Percentiles rank a stretch among this genome's conserved stretches.
Conservation (phyloP, 768 basidiomycete species). For the Lactifluus piperatus region DNA sequence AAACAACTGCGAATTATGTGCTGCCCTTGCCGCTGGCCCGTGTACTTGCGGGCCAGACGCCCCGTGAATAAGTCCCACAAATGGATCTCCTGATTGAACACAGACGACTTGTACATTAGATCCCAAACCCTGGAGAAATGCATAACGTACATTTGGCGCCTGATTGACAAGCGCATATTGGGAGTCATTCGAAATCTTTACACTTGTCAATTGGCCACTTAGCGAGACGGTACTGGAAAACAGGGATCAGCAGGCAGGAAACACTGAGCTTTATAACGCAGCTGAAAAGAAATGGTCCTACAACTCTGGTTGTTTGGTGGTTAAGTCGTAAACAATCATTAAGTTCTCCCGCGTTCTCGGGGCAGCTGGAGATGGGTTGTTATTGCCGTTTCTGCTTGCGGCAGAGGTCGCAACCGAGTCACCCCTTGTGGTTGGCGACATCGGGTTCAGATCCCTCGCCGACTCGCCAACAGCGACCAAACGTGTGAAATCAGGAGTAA, state of each 20-base stretch:
- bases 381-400: constrained; percentile 24
- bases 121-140: constrained; percentile 14
- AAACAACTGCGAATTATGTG: constrained; percentile 92
- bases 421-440: constrained; percentile 10
- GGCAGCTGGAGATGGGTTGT: constrained; percentile 26
- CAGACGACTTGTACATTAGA: constrained; percentile 9
- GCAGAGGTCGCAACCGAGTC: constrained; percentile 21
- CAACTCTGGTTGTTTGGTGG: constrained; percentile 58
- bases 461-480: constrained; percentile 78
- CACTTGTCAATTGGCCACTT: constrained; percentile 79
- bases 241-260: constrained; percentile 16
- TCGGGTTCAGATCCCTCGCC: constrained; percentile 26
- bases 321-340: constrained; percentile 71
- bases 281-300: constrained; percentile 32
- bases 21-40: constrained; percentile 74
- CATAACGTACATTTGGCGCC: constrained; percentile 64
- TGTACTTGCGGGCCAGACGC: constrained; percentile 68
- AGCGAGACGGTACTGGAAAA: constrained; percentile 48
- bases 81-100: constrained; percentile 67
- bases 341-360: constrained; percentile 41
- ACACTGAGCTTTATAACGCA: constrained; percentile 9
- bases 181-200: constrained; percentile 80
- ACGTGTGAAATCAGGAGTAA: constrained; percentile 77
- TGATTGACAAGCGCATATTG: constrained; percentile 82
- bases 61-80: constrained; percentile 73